Evolutionary conservation across 164 flowering plant species (phyloP).

Genomic region (Akebia trifoliata): DNA sequence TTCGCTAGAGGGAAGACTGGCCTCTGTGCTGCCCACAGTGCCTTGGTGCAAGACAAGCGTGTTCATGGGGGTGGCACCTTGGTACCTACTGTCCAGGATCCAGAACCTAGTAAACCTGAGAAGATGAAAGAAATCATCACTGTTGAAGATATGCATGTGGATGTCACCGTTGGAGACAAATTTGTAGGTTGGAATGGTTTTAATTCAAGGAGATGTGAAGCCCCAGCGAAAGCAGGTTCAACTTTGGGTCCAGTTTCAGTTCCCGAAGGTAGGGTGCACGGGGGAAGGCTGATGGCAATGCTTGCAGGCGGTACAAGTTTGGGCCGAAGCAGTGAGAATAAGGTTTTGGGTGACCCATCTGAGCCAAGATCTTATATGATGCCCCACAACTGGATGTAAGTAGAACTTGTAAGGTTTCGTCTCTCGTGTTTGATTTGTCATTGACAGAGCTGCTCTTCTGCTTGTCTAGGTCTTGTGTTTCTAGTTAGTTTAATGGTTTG

Average conservation of each 20-base stretch:
- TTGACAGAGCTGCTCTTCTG: conserved; percentile 10
- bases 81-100: conserved; percentile 36
- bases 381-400: conserved; percentile 29
- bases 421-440: not conserved
- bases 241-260: conserved; percentile 11
- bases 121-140: conserved; percentile 26
- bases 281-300: conserved; percentile 47
- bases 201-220: conserved; percentile 1
- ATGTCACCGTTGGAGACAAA: conserved; percentile 14
- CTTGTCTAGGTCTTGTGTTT: conserved; percentile 7
- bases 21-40: conserved; percentile 73
- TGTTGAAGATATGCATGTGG: conserved; percentile 43
- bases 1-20: conserved; percentile 88
- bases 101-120: conserved; percentile 22
- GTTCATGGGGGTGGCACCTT: conserved; percentile 91
- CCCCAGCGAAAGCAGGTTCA: not conserved
- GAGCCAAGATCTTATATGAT: conserved; percentile 14
- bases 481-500: not conserved
- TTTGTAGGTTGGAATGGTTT: conserved; percentile 17
- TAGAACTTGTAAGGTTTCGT: not conserved
- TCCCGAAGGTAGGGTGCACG: conserved; percentile 61
- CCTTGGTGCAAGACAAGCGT: conserved; percentile 69
- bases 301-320: conserved; percentile 19
- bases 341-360: conserved; percentile 14
- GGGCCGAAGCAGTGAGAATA: conserved; percentile 11